Conservation (phyloP, 2,329 filamentous ascomycete genomes). For the Ceratocystis lukuohia region DNA sequence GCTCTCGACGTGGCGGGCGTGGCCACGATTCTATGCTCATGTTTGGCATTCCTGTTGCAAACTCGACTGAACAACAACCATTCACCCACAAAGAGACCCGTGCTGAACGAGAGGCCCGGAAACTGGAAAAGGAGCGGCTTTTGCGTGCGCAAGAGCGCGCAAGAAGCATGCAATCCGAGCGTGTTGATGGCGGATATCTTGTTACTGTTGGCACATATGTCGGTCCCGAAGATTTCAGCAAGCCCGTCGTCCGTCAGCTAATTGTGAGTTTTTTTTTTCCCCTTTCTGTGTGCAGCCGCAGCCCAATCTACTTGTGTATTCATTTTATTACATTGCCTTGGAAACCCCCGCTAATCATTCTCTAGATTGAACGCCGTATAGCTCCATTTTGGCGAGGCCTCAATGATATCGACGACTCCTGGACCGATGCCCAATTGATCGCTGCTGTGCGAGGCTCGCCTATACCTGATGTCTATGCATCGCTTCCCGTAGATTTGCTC, state of each 20-base stretch:
- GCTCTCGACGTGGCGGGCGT: conserved; percentile 26
- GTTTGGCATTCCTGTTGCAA: conserved; percentile 1
- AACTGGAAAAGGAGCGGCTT: conserved; percentile 66
- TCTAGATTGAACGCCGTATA: conserved; percentile 75
- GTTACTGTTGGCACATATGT: conserved; percentile 93
- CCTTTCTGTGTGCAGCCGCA: too few relatives aligned
- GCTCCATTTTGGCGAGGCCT: conserved; percentile 94
- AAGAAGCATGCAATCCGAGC: conserved; percentile 77
- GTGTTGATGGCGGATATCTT: conserved; percentile 85
- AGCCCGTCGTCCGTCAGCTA: conserved; percentile 71
- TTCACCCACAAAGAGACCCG: conserved; percentile 69
- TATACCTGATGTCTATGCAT: conserved; percentile 71
- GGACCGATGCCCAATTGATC: conserved; percentile 92
- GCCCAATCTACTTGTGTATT: neutral
- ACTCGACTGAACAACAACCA: conserved; percentile 27
- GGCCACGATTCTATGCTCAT: conserved; percentile 18
- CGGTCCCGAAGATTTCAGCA: conserved; percentile 85
- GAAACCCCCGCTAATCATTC: too few relatives aligned
- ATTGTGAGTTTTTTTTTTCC: conserved; percentile 46
- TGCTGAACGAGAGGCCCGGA: conserved; percentile 78
- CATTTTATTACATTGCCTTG: conserved; percentile 19
- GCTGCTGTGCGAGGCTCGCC: conserved; percentile 74
- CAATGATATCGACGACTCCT: conserved; percentile 74
- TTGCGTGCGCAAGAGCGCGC: conserved; percentile 72
- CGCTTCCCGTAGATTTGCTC: conserved; percentile 50